Conservation (phyloP, 768 basidiomycete genomes). For the Boletus sp. region DNA sequence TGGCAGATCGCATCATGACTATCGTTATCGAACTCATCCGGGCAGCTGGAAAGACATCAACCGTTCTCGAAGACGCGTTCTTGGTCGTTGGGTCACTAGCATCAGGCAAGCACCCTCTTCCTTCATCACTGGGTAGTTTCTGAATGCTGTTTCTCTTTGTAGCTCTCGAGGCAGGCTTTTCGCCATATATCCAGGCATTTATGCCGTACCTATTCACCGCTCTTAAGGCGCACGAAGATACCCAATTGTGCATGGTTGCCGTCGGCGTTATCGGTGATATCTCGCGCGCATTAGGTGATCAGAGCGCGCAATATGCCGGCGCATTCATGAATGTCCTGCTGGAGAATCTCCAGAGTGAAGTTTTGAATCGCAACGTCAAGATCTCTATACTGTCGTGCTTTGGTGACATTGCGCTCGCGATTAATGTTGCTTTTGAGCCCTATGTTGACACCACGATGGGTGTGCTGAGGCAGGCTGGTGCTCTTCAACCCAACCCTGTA, state of each 20-base stretch:
- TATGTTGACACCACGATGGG: constrained; percentile 89
- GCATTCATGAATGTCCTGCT: constrained; percentile 91
- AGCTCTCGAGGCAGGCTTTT: constrained; percentile 78
- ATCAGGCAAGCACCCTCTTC: constrained; percentile 45
- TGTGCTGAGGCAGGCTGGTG: constrained; percentile 88
- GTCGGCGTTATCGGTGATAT: constrained; percentile 96
- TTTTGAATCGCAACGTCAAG: constrained; percentile 92
- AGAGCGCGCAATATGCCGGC: constrained; percentile 77
- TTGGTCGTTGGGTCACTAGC: constrained; percentile 88
- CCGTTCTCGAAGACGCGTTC: constrained; percentile 95
- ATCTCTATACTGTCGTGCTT: constrained; percentile 95
- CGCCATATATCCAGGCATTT: constrained; percentile 83
- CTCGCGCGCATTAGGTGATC: constrained; percentile 89
- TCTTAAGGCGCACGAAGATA: constrained; percentile 90
- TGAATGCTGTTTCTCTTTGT: constrained; percentile 8
- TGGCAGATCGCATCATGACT: constrained; percentile 95
- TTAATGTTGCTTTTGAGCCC: constrained; percentile 82
- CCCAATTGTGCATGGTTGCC: constrained; percentile 92
- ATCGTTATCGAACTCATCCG: constrained; percentile 81
- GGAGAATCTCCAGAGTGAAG: constrained; percentile 87
- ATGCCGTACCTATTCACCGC: constrained; percentile 85
- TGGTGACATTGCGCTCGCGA: constrained; percentile 93
- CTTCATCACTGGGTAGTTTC: not conserved
- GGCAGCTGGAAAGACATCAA: constrained; percentile 88
- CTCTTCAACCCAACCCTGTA: constrained; percentile 84